Base-by-base conservation (phyloP, 352 stramenopile genomes). In the Aphanomyces astaci region DNA sequence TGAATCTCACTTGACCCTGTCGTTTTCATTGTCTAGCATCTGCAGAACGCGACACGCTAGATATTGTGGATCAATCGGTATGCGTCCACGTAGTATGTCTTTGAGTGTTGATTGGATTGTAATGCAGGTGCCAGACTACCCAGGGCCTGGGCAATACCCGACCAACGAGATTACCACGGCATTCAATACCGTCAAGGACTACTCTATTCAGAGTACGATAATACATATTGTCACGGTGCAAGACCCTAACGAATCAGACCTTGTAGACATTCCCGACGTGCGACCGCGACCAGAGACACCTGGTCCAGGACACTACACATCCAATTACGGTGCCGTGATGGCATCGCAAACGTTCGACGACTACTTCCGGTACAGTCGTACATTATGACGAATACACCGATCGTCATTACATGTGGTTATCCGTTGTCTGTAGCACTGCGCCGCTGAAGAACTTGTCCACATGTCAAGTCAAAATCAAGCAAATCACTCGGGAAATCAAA, bases 401-500 rank as follows among this genome's bases (percentile, higher is more conserved):
- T n/a, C n/a, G n/a, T n/a, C n/a, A n/a, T n/a, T n/a, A n/a, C n/a
- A n/a, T n/a, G n/a, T n/a, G n/a, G n/a, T n/a, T n/a, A n/a, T n/a
- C n/a, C 9, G 3, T 2, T 27, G 10, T 40, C 2, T 7, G 0
- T 49, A 68, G 62, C 19, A 59, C 56, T 13, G 51, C 62, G 13
- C 62, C 62, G 24, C 39, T 68, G 17, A 68, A 68, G 30, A 27
- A 59, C 43, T 33, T 68, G 11, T 59, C 62, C 30, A 51, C 62
- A 0, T 19, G 25, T 17, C 46, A 48, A n/a, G 49, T 68, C 40
- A 51, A 52, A 19, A 60, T 62, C 51, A 68, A 68, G 51, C 62
- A 59, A 40, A 68, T 68, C 33, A 30, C 49, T 13, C 62, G 62
- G 15, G 62, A 68, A 33, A 68, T 68, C 51, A n/a, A 60, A 4